Base-by-base conservation (phyloP, 768 basidiomycete genomes). In the Phylloporus arenicola region DNA sequence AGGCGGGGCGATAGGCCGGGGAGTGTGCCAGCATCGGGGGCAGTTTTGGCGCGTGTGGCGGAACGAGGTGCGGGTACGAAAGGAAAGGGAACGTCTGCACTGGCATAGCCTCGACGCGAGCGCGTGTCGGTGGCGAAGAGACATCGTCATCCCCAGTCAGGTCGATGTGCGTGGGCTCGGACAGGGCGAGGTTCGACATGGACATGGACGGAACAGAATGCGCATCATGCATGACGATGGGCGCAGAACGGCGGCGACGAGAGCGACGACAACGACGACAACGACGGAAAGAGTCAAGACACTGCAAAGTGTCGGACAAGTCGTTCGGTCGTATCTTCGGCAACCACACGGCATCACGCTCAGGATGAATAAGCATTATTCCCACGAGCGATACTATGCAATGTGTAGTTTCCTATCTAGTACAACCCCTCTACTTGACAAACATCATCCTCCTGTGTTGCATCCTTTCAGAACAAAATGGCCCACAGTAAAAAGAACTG, bases 81-180 rank as follows among this genome's bases (percentile, higher is more conserved):
- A 58, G 50, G 48, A 57, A 57, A 48, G 60, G 43, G 41, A 64
- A 60, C 29, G 57, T 46, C 27, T 62, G 58, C 37, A 65, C 64
- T 48, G 75, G 73, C 64, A 78, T 79, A 50, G 62, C 56, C 52
- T 65, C 61, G 57, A 68, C 62, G 48, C 61, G 67, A 41, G 62
- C 52, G 72, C 71, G 59, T 57, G 55, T 51, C 14, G 50, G 43
- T 37, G 59, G 53, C 13, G 34, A 52, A 17, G 56, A 48, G 59
- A 79, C 79, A 60, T 84, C 83, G 66, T 86, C 84, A 68, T 84
- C 85, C 53, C 73, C 70, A 22, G 84, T 87, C 53, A 88, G 75
- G 73, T 87, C 86, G 64, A 88, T 88, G 57, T 75, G 79, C 57
- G 78, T 73, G 13, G 75, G 70, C 55, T 74, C 73, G 51, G 69